Evolutionary conservation across 306 rosid species (phyloP), one percentile per base, ranked within the genome.

Genomic region (Echinosophora koreensis): DNA sequence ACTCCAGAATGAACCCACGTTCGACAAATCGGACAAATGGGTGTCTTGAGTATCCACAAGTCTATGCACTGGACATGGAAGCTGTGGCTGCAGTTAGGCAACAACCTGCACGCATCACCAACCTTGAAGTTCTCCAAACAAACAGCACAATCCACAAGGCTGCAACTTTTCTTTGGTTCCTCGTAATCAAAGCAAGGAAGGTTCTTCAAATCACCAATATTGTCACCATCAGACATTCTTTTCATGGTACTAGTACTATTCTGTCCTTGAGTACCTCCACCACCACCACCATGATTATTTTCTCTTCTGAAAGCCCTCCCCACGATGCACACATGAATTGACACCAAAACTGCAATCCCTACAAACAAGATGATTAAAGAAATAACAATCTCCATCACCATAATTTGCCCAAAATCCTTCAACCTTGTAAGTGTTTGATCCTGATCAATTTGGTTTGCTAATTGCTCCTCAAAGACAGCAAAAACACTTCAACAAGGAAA

Each of bases 1-100:
- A 13, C 15, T 4, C 52, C 6, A 6, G 73, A 44, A 80, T 66
- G 76, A 80, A 80, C 85, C 60, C 77, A 54, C 11, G 87, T 80
- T 82, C 96, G 56, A 71, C 96, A 90, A 67, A 84, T 82, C 5
- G 93, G 96, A 34, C 93, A 91, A 77, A 85, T 42, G 61, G 91
- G 90, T 64, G 84, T 82, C 64, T 62, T 69, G 49, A 87, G 8
- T 42, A 91, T 88, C 96, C 93, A 91, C 1, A 59, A 74, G 8
- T 88, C 96, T 17, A 91, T 90, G 6, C 96, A 90, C 0, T 74
- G 81, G 7, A 85, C 85, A 73, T 91, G 96, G 54, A 88, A 88
- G 38, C 82, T 84, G 59, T 91, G 93, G 27, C 73, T 73, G 61
- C 93, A 91, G 14, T 76, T 62, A 0, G 96, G 93, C 81, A 89